These are phyloP conservation scores for Quaeritorhiza haematococci DNA, from an alignment of 371 early-diverging fungal species.

Conservation along the genomic window DNA sequence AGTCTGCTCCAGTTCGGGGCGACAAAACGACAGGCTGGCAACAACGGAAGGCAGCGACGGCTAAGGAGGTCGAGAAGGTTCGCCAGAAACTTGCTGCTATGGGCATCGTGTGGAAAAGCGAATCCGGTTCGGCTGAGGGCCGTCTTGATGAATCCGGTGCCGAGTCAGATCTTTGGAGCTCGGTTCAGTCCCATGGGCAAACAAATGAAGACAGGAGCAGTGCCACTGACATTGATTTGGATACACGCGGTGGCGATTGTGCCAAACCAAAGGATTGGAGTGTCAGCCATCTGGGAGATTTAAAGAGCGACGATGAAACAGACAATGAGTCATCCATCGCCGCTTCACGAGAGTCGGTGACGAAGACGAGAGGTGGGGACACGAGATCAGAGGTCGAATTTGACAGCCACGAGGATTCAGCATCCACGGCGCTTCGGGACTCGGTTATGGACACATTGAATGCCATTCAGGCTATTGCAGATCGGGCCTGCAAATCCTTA, in stretches of 20 bases:
- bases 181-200: neutral
- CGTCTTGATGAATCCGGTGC: neutral
- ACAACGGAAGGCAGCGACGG: slow-evolving; percentile 11
- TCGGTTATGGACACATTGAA: too few species aligned
- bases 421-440: too few species aligned
- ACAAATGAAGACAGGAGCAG: neutral
- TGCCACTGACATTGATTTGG: neutral
- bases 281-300: neutral
- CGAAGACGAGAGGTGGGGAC: too few species aligned
- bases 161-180: neutral
- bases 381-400: too few species aligned
- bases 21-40: too few species aligned
- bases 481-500: too few species aligned
- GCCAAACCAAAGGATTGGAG: too few species aligned
- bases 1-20: neutral
- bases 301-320: neutral
- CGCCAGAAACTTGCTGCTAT: slow-evolving; percentile 8
- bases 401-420: too few species aligned
- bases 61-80: slow-evolving; percentile 13
- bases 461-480: too few species aligned
- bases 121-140: neutral
- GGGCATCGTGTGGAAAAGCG: slow-evolving; percentile 13
- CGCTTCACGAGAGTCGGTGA: too few species aligned
- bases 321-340: too few species aligned
- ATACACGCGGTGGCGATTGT: neutral